Evolutionary conservation across 345 rosid species (phyloP), one percentile per base, ranked within the genome.

Genomic region (Adansonia digitata): DNA sequence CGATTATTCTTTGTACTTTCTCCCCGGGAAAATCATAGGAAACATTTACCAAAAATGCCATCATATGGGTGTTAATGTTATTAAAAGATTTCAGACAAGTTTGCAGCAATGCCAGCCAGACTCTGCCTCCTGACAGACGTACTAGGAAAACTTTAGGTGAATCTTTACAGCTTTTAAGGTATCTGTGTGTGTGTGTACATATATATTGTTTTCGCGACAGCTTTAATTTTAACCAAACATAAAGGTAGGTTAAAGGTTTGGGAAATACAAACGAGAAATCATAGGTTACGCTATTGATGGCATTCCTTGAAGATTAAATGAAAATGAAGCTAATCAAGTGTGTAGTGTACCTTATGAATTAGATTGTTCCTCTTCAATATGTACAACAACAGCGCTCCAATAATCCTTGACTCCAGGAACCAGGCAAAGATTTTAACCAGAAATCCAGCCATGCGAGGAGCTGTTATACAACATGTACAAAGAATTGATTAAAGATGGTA

Each of bases 371-470:
- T 74, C 89, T 87, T 88, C 76, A 91, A 69, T 1, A 88, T 4
- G 82, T 83, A 81, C 17, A 86, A n/a, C 49, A 91, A 62, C 17
- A 81, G 17, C 0, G 80, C 35, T 34, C 95, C 92, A 34, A 91
- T 45, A 2, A 88, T 75, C 48, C 75, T 69, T 5, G 79, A 80
- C 71, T 91, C 93, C 80, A 91, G 52, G 60, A 88, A 80, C 95
- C 95, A 88, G 63, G 77, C 87, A 27, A 87, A 88, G 0, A 88
- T 43, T 67, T 87, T 88, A 27, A 86, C 90, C 51, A 88, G 73
- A 64, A 91, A 76, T 72, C 95, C 93, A 14, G 93, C 90, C 96
- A 87, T 76, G 27, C 96, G 84, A 10, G 93, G 96, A 56, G 93
- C 93, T 91, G n/a, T n/a, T n/a, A 13, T 60, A 31, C 37, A 29